Evolutionary conservation across 1,139 yeast genomes (phyloP), one percentile per base, ranked within the genome.

Genomic region (Saccharomyces hybrid): DNA sequence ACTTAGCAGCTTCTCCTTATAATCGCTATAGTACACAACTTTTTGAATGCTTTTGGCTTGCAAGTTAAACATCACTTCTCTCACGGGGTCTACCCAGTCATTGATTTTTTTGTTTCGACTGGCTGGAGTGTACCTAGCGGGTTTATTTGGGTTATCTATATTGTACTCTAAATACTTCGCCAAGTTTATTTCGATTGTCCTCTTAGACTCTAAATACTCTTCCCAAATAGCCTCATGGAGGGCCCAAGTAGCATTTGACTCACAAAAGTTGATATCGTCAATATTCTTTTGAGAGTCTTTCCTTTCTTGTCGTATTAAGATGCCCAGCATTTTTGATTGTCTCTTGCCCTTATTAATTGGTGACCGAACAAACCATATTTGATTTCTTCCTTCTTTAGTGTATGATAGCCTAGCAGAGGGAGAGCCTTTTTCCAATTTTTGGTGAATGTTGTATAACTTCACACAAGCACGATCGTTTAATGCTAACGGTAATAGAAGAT

Each of bases 191-290:
- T 50, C 28, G 9, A 52, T 34, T 8, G 50, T 12, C 7, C 26
- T 24, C 4, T 58, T 59, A n/a, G 55, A 51, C 16, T 52, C 55
- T 26, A 65, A 42, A 24, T 51, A 54, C 14, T 61, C 57, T 52
- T 69, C 72, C 72, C 72, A 69, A 5, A 56, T 49, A 4, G 68
- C 70, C 47, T 69, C 72, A 46, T 64, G 62, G 31, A 59, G n/a
- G 2, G 70, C 70, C 69, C 70, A 64, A n/a, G 49, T 11, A 4
- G 60, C 58, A 42, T 60, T 52, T 8, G 46, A 44, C 38, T 60
- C 57, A 38, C 64, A 61, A 3, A 24, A 27, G 11, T 54, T 57
- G 48, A 60, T 52, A 16, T 51, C 29, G 48, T 67, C 64, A 6
- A 66, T 49, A 9, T 58, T 57, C 21, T 54, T 55, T 50, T 67